A percentile compares a stretch with the other conserved stretches of the same genome.
These are phyloP conservation scores for Crucihimalaya himalaica DNA, from an alignment of 345 rosid species.

Conservation along the genomic window DNA sequence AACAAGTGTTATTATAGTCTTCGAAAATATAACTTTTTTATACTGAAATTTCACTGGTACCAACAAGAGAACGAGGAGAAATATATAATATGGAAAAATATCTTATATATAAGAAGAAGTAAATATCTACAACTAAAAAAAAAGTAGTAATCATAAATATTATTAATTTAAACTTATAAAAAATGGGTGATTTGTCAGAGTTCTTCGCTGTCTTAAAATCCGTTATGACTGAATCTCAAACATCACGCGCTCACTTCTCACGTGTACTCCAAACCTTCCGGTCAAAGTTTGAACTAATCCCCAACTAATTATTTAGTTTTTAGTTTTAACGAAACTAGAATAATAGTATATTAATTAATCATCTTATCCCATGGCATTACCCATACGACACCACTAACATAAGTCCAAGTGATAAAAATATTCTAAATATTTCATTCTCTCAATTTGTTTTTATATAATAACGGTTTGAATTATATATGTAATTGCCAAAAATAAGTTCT, in stretches of 20 bases:
- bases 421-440: background rate
- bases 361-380: slow-evolving; percentile 2
- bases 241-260: slow-evolving; percentile 23
- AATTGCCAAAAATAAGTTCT: background rate
- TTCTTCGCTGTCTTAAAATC: slow-evolving; percentile 33
- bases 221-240: background rate
- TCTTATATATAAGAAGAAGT: background rate
- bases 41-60: background rate
- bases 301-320: slow-evolving; percentile 12
- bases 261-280: slow-evolving; percentile 16
- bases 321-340: background rate
- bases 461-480: background rate
- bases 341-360: background rate
- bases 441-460: background rate
- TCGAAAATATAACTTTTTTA: background rate
- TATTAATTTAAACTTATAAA: background rate
- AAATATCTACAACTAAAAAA: too few species aligned
- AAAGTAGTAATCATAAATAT: too few species aligned
- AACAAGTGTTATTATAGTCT: too few species aligned
- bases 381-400: background rate
- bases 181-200: slow-evolving; percentile 34
- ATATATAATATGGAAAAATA: background rate
- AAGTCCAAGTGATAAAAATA: background rate
- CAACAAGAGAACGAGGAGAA: background rate
- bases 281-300: slow-evolving; percentile 35